Conservation (phyloP, 169 alveolate species). For the Eimeria falciformis region DNA sequence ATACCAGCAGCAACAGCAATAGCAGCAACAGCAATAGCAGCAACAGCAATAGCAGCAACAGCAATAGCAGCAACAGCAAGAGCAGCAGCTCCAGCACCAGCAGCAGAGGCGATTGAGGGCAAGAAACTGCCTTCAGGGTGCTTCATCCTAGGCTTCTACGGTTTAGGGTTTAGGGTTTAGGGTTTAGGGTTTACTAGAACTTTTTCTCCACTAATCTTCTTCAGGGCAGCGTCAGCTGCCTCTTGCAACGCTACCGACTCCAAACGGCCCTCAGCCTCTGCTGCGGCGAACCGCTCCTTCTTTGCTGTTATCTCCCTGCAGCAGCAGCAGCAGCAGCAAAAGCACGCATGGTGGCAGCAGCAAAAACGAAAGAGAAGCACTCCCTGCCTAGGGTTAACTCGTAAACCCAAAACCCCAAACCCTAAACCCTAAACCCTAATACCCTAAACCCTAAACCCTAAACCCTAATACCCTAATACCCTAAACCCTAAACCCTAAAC, state of each 20-base stretch:
- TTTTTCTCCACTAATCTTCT: background rate
- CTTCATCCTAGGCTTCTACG: background rate
- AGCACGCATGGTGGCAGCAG: background rate
- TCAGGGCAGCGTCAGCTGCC: background rate
- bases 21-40: too few relatives aligned
- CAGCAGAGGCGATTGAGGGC: too few relatives aligned
- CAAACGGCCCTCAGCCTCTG: background rate
- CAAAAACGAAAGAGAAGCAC: background rate
- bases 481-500: slow-evolving; percentile 56
- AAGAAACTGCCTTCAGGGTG: too few relatives aligned
- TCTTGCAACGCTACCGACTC: slow-evolving; percentile 4
- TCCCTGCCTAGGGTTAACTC: too few relatives aligned
- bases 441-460: too few relatives aligned
- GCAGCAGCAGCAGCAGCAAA: slow-evolving; percentile 16
- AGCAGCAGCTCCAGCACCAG: too few relatives aligned
- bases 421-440: too few relatives aligned
- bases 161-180: slow-evolving; percentile 29
- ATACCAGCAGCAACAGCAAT: too few relatives aligned
- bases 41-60: too few relatives aligned
- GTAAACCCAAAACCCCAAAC: too few relatives aligned
- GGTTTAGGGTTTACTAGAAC: slow-evolving; percentile 36
- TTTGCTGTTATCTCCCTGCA: background rate
- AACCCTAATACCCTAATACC: background rate
- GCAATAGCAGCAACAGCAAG: too few relatives aligned
- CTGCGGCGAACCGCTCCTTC: background rate